Evolutionary conservation across 2,329 filamentous ascomycete genomes (phyloP).

Genomic region (Apiospora malaysiana): DNA sequence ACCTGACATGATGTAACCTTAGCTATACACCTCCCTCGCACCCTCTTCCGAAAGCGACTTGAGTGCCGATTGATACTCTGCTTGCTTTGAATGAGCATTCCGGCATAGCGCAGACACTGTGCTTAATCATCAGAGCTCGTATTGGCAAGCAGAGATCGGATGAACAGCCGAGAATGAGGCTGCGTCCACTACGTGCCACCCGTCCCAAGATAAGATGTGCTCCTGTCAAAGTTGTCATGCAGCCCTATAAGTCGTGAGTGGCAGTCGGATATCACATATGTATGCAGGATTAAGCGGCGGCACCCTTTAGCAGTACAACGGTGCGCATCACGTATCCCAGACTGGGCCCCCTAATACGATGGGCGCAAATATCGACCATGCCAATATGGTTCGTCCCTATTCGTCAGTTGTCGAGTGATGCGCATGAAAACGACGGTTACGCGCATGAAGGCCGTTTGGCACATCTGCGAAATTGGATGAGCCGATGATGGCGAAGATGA

Average conservation of each 20-base stretch:
- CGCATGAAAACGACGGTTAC: conserved; percentile 4
- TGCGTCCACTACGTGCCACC: neutral
- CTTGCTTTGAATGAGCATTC: neutral
- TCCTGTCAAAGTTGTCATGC: neutral
- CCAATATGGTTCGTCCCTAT: neutral
- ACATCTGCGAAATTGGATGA: neutral
- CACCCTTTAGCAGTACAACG: neutral
- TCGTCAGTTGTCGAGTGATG: neutral
- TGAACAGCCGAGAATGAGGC: neutral
- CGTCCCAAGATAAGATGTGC: neutral
- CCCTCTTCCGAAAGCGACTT: neutral
- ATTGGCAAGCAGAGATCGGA: neutral
- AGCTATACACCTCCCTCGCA: neutral
- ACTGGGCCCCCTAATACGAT: neutral
- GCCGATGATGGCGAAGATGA: neutral
- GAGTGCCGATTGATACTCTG: neutral
- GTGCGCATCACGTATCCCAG: neutral
- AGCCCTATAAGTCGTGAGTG: neutral
- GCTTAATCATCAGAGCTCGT: neutral
- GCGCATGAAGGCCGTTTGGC: neutral
- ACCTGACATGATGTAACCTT: neutral
- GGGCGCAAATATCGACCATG: neutral
- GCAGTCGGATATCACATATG: neutral
- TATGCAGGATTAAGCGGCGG: neutral
- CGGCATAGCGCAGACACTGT: neutral